These are phyloP conservation scores for Fusarium compactum DNA, from an alignment of 2,329 filamentous ascomycete species.

Conservation along the genomic window DNA sequence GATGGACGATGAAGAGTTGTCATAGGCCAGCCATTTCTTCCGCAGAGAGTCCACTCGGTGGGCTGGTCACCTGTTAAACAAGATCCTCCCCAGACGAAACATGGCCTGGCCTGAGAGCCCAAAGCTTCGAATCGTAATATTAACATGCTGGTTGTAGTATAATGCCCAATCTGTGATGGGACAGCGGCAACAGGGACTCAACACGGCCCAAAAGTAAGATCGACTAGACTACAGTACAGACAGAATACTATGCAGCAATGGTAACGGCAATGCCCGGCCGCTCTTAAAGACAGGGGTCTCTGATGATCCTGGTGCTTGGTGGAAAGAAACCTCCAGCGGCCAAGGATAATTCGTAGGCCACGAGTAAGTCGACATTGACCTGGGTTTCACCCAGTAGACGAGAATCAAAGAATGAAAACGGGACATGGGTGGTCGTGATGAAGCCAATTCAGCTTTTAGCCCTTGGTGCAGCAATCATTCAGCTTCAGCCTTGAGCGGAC, in stretches of 20 bases:
- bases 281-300: constrained; percentile 40
- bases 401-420: constrained; percentile 30
- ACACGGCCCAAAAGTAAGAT: constrained; percentile 41
- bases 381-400: constrained; percentile 18
- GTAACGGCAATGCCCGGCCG: constrained; percentile 44
- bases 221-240: constrained; percentile 33
- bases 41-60: constrained; percentile 41
- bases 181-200: constrained; percentile 25
- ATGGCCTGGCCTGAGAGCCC: constrained; percentile 24
- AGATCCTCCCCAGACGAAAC: constrained; percentile 47
- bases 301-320: constrained; percentile 29
- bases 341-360: constrained; percentile 32
- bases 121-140: constrained; percentile 35
- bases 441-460: constrained; percentile 37
- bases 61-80: constrained; percentile 46
- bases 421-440: constrained; percentile 26
- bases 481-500: constrained; percentile 41
- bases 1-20: constrained; percentile 31
- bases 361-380: constrained; percentile 31
- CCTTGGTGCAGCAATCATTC: constrained; percentile 33
- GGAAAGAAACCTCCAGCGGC: constrained; percentile 31
- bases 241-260: constrained; percentile 22
- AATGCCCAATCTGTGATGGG: constrained; percentile 28
- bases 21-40: constrained; percentile 41
- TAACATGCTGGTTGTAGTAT: constrained; percentile 34